Base-by-base conservation (phyloP, 164 flowering plant species). In the Vitis cinerea region DNA sequence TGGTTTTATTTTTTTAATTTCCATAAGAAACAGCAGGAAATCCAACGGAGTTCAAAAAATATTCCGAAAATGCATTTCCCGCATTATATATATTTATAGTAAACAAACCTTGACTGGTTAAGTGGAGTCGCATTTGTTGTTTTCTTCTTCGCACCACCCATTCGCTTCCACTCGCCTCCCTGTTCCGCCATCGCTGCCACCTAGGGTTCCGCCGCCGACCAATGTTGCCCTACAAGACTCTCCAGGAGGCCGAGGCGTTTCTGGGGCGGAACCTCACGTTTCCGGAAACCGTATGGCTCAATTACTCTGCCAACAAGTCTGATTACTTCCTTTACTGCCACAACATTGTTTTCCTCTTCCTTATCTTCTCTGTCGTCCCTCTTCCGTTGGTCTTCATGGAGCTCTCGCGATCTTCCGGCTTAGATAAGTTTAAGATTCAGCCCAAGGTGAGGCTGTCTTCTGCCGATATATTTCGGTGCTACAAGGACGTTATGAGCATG, bases 271-370 rank as follows among this genome's bases (percentile, higher is more conserved):
- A 78, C 55, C 87, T 94, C 13, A 86, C 97, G 3, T 68, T 27
- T 60, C 79, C 88, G 9, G 97, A 92, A 80, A 85, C 85, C 14
- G 30, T 92, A 4, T 94, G 97, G 98, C 87, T 88, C 83, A 77
- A 83, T 37, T 94, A 90, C 86, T 89, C 97, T 0, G 83, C 85
- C 1, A 50, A 48, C 9, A 88, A 82, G 73, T 83, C 91, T 2
- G 94, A 94, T 75, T 89, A 84, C 82, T 76, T 64, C 23, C 86
- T 90, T 29, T 92, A 77, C 73, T 89, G 90, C 71, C 97, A 94
- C 75, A 90, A 80, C 81, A 77, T 86, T 61, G 27, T 92, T 61
- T 88, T 94, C 81, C 78, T 94, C 53, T 82, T 94, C 80, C 15
- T 81, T n/a, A 59, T 87, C 47, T 92, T 87, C 86, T 83, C 93